phyloP scores from a whole-genome alignment of 441 rosid species.

The Gossypium gossypioides region DNA sequence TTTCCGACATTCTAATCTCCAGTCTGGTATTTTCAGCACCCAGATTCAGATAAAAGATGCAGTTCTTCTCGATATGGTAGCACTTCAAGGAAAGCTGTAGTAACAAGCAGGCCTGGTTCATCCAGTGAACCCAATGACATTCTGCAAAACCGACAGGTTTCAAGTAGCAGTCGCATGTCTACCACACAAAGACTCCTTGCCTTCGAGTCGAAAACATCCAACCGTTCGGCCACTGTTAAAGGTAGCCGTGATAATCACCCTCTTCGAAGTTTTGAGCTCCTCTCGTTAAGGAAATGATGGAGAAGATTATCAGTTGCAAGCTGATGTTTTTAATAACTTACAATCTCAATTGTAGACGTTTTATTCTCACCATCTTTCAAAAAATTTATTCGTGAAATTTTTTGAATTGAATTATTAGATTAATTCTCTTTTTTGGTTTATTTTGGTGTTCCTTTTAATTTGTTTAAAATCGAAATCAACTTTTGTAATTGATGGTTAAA shows the following conservation, averaged over 20 bases:
- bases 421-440: not conserved
- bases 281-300: slow-evolving; percentile 55
- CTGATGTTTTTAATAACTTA: not conserved
- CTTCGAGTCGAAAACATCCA: slow-evolving; percentile 42
- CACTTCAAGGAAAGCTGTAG: slow-evolving; percentile 52
- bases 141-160: slow-evolving; percentile 44
- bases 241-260: slow-evolving; percentile 54
- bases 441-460: not conserved
- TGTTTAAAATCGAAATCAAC: not conserved
- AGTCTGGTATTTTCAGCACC: slow-evolving; percentile 35
- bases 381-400: not conserved
- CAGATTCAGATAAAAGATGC: slow-evolving; percentile 49
- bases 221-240: slow-evolving; percentile 43
- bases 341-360: not conserved
- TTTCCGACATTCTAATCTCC: not conserved
- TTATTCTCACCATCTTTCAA: not conserved
- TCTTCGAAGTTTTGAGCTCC: slow-evolving; percentile 78
- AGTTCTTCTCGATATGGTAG: slow-evolving; percentile 72
- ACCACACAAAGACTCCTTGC: slow-evolving; percentile 59
- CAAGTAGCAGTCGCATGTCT: slow-evolving; percentile 47
- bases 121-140: slow-evolving; percentile 59
- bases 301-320: not conserved
- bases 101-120: slow-evolving; percentile 59
- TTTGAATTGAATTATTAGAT: not conserved
- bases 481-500: not conserved